phyloP scores from a whole-genome alignment of 352 stramenopile genomes.

The Globisporangium perplexum region DNA sequence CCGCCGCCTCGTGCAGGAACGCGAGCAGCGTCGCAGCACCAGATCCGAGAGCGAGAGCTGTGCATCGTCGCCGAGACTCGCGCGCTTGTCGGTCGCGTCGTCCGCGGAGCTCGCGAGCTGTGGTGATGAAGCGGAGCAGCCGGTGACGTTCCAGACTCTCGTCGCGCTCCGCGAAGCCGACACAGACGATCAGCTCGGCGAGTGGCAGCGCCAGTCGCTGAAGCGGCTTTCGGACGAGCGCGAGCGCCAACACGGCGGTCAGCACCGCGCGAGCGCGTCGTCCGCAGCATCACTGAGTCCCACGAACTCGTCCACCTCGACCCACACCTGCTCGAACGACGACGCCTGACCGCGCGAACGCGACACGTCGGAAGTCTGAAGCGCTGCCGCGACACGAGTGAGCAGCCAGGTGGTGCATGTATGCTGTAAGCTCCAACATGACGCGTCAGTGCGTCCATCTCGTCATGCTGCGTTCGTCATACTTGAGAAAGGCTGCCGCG shows the following conservation, averaged over 20 bases:
- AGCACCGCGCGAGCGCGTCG: slow-evolving; percentile 4
- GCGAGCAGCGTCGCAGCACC: slow-evolving; percentile 18
- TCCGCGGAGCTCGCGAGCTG: not conserved
- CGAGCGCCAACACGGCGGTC: slow-evolving; percentile 13
- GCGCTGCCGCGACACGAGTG: not conserved
- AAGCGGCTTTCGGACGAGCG: slow-evolving; percentile 29
- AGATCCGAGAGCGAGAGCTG: slow-evolving; percentile 1
- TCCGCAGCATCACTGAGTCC: slow-evolving; percentile 3
- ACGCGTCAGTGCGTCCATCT: not conserved
- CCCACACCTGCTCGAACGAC: slow-evolving; percentile 17
- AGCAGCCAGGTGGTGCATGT: not conserved
- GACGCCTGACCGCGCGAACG: not conserved
- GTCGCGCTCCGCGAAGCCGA: slow-evolving; percentile 16
- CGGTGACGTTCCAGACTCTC: slow-evolving; percentile 22
- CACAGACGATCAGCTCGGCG: slow-evolving; percentile 15
- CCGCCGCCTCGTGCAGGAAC: slow-evolving; percentile 29
- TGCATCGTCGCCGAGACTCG: not conserved
- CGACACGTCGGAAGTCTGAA: not conserved
- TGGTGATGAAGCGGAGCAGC: slow-evolving; percentile 6
- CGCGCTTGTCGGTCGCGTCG: slow-evolving; percentile 10
- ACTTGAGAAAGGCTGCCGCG: not conserved
- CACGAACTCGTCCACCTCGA: slow-evolving; percentile 27
- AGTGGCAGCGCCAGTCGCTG: slow-evolving; percentile 24
- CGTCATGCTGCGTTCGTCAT: not conserved
- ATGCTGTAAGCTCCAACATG: not conserved